Conservation (phyloP, 2,329 filamentous ascomycete species). For the Bipolaris gigantea region DNA sequence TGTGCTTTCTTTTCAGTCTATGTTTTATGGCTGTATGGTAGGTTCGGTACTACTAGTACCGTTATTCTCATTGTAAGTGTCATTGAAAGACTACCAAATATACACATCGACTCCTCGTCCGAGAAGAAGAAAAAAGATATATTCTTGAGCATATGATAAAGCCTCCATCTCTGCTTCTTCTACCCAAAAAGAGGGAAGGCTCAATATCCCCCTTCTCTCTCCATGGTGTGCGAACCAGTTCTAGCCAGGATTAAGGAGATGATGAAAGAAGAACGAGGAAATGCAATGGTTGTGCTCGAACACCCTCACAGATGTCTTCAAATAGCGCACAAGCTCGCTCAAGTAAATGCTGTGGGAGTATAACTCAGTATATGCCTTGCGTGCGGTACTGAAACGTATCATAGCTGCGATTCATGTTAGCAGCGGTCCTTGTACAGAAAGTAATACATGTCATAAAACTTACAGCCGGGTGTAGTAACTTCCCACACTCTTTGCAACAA, state of each 20-base stretch:
- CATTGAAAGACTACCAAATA: background rate
- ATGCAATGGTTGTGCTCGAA: background rate
- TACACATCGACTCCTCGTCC: background rate
- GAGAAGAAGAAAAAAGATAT: background rate
- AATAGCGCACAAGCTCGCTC: background rate
- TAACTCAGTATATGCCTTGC: slow-evolving; percentile 75
- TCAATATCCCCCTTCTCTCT: background rate
- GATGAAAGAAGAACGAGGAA: background rate
- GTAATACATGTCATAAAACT: slow-evolving; percentile 39
- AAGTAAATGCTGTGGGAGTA: background rate
- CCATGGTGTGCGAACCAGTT: background rate
- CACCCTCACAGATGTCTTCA: background rate
- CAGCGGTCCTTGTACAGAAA: background rate
- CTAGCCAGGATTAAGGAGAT: background rate
- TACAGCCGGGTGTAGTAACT: slow-evolving; percentile 87
- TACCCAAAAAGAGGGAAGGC: slow-evolving; percentile 1
- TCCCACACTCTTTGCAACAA: slow-evolving; percentile 78
- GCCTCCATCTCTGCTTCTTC: background rate
- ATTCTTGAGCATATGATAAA: background rate
- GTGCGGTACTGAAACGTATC: slow-evolving; percentile 87
- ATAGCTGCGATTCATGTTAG: slow-evolving; percentile 59
- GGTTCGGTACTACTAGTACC: background rate
- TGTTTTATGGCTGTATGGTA: background rate
- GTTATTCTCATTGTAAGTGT: no score
- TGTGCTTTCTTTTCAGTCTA: background rate